Percentiles rank a stretch among this genome's conserved stretches.
These are phyloP conservation scores for Cystobasidium sp. DNA, from an alignment of 1,284 basidiomycete species.

Conservation along the genomic window DNA sequence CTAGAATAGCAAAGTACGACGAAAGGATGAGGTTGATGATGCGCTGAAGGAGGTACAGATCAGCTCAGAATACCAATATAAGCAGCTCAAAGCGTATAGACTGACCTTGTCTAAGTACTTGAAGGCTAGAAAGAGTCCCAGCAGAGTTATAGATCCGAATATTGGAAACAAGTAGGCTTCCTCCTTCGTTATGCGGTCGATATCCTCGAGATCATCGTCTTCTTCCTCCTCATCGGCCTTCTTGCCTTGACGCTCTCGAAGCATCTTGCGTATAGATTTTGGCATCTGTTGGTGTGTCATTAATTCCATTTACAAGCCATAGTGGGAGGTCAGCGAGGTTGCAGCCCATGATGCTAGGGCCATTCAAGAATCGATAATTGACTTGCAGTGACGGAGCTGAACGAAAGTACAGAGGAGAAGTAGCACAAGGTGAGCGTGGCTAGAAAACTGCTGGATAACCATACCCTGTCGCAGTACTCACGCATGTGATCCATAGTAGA, in stretches of 20 bases:
- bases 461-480: constrained; percentile 14
- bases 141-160: constrained; percentile 64
- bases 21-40: constrained; percentile 73
- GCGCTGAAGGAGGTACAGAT: constrained; percentile 3
- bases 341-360: neutral
- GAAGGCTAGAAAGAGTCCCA: constrained; percentile 71
- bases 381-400: constrained; percentile 17
- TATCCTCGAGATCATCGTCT: constrained; percentile 46
- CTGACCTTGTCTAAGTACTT: constrained; percentile 77
- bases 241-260: constrained; percentile 23
- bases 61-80: neutral
- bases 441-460: constrained; percentile 31
- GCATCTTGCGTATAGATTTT: constrained; percentile 40
- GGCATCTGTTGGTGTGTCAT: constrained; percentile 43
- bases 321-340: neutral
- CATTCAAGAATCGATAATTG: neutral
- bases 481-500: constrained; percentile 49
- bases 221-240: constrained; percentile 45
- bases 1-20: constrained; percentile 49
- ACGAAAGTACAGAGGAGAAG: neutral
- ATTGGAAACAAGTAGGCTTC: constrained; percentile 65
- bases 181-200: constrained; percentile 43
- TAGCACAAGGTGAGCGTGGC: neutral
- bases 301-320: neutral
- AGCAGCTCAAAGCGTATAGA: neutral